phyloP scores from a whole-genome alignment of 2,329 filamentous ascomycete species.

The Trichoderma pleuroti region DNA sequence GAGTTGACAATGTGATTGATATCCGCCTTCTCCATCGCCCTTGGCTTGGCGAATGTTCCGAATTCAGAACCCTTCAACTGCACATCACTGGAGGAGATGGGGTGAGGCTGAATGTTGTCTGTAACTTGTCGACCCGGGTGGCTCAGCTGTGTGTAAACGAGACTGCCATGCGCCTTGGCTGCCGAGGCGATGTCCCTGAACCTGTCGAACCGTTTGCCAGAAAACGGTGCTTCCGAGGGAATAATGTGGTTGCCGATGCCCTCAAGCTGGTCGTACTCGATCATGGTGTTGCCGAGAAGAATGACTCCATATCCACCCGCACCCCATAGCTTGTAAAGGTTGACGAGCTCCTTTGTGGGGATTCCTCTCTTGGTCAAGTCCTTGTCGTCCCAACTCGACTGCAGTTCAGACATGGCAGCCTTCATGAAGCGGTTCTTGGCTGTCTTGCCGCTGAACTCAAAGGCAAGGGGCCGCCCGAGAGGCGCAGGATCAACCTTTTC shows the following conservation, averaged over 20 bases:
- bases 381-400: conserved; percentile 58
- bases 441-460: conserved; percentile 49
- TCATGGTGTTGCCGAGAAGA: conserved; percentile 62
- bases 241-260: conserved; percentile 57
- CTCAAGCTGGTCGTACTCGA: conserved; percentile 58
- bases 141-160: conserved; percentile 59
- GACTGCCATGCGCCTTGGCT: conserved; percentile 55
- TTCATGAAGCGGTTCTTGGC: conserved; percentile 66
- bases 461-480: conserved; percentile 46
- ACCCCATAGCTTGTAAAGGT: conserved; percentile 59
- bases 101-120: conserved; percentile 29
- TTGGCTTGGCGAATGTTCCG: conserved; percentile 45
- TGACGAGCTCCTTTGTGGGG: conserved; percentile 40
- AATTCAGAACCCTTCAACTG: conserved; percentile 29
- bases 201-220: conserved; percentile 57
- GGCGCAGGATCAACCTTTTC: conserved; percentile 20
- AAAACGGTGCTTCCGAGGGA: conserved; percentile 46
- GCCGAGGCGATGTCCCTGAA: conserved; percentile 55
- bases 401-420: conserved; percentile 62
- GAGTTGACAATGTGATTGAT: conserved; percentile 56
- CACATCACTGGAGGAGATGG: conserved; percentile 41
- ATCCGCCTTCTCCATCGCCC: conserved; percentile 50
- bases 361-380: conserved; percentile 47
- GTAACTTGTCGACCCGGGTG: conserved; percentile 49
- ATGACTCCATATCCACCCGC: conserved; percentile 54